A percentile compares a stretch with the other conserved stretches of the same genome.
phyloP scores from a whole-genome alignment of 768 basidiomycete genomes.

The Suillus subaureus region DNA sequence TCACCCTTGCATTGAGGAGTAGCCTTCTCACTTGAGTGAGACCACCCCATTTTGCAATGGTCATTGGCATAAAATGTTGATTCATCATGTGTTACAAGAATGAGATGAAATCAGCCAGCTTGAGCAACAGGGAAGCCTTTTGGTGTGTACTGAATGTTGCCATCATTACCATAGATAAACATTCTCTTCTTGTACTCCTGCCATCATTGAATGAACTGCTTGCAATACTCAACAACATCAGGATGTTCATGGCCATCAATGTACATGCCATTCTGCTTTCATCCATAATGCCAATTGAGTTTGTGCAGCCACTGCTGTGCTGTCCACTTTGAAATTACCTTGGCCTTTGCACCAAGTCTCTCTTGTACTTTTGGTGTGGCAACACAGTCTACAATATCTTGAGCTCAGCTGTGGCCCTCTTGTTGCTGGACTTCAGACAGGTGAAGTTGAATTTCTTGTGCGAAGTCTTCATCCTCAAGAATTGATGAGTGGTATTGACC shows the following conservation, averaged over 20 bases:
- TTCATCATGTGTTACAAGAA: neutral
- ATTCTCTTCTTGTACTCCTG: neutral
- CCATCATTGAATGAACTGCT: neutral
- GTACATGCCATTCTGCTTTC: neutral
- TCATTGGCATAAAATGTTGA: neutral
- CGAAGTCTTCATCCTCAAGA: neutral
- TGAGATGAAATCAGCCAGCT: neutral
- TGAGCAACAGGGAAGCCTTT: neutral
- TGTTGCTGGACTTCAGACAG: neutral
- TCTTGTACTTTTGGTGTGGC: neutral
- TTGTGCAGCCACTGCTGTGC: neutral
- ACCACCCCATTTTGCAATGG: neutral
- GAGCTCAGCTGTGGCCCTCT: neutral
- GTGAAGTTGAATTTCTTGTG: neutral
- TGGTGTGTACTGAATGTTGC: neutral
- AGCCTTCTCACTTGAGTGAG: neutral
- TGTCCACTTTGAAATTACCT: neutral
- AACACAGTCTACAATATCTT: neutral
- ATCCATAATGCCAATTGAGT: neutral
- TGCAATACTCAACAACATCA: neutral
- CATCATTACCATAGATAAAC: neutral
- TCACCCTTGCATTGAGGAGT: neutral
- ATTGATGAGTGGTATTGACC: neutral
- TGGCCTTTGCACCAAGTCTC: neutral
- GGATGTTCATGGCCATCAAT: neutral